Evolutionary conservation across 164 flowering plant species (phyloP).

Genomic region (Stephania japonica): DNA sequence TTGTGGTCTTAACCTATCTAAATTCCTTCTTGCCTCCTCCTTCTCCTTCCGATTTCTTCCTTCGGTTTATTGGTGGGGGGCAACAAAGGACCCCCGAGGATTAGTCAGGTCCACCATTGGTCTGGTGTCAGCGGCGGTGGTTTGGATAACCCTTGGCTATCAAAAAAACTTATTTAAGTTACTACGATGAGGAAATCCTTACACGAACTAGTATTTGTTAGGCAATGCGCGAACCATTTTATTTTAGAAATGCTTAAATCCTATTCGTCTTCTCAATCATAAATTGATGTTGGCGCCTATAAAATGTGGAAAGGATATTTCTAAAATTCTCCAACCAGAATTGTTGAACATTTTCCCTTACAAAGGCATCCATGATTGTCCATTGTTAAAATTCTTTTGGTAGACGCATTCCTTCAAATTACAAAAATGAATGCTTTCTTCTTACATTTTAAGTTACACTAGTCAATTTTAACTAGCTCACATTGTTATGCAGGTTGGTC

Average conservation of each 20-base stretch:
- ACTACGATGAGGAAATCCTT: background rate
- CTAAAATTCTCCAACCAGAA: background rate
- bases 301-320: background rate
- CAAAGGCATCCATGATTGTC: background rate
- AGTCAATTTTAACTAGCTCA: background rate
- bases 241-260: background rate
- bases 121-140: too few species aligned
- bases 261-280: background rate
- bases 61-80: too few species aligned
- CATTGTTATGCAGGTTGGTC: slow-evolving; percentile 55
- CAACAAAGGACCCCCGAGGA: too few species aligned
- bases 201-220: background rate
- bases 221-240: background rate
- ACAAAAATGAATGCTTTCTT: background rate
- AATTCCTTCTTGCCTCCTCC: too few species aligned
- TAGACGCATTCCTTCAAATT: background rate
- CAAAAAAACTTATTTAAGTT: too few species aligned
- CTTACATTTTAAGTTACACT: background rate
- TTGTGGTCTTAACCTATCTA: background rate
- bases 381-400: background rate
- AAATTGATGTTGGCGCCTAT: background rate
- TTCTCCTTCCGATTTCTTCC: too few species aligned
- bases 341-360: background rate
- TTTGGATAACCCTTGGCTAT: too few species aligned
- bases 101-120: too few species aligned